Evolutionary conservation across 2,329 filamentous ascomycete genomes (phyloP), one percentile per base, ranked within the genome.

Genomic region (Dothistroma pini): DNA sequence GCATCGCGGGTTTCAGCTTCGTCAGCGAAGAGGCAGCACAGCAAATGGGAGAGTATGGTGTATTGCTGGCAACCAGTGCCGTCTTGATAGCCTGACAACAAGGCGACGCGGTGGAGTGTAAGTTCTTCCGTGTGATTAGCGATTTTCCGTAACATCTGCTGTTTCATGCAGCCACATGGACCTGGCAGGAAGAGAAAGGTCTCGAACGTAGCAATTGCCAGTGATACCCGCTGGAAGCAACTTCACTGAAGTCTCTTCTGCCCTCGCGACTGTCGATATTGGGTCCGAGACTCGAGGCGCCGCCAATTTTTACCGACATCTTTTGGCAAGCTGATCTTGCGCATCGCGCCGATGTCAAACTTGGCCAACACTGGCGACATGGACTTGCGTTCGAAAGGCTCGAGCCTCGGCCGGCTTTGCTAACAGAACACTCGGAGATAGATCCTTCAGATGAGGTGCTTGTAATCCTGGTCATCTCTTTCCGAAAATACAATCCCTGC

Each of bases 181-280:
- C 54, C 19, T 56, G 54, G 54, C 54, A 56, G 22, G 54, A 56
- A 34, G 54, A 56, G 38, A 56, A 56, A 21, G 29, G 29, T 21
- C 41, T 56, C 6, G 54, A 56, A 22, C 47, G 14, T 21, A 56
- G 54, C 25, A 47, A 56, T 32, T 56, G 48, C 41, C 16, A 44
- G 16, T 44, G 8, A n/a, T 5, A 6, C 8, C 41, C n/a, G 8
- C 14, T n/a, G 8, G 41, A 8, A 8, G 14, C n/a, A 19, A n/a
- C 4, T n/a, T 14, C 14, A 19, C 4, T 9, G 1, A n/a, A 9
- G 41, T 29, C 41, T 44, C 41, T 5, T 19, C 1, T 19, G 14
- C 41, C 14, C 41, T n/a, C 14, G 14, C 14, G 41, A n/a, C 4
- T 44, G 41, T 19, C n/a, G 41, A n/a, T 19, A 1, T 19, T 6